These are phyloP conservation scores for Massariosphaeria phaeospora DNA, from an alignment of 495 filamentous ascomycete genomes.

Conservation along the genomic window DNA sequence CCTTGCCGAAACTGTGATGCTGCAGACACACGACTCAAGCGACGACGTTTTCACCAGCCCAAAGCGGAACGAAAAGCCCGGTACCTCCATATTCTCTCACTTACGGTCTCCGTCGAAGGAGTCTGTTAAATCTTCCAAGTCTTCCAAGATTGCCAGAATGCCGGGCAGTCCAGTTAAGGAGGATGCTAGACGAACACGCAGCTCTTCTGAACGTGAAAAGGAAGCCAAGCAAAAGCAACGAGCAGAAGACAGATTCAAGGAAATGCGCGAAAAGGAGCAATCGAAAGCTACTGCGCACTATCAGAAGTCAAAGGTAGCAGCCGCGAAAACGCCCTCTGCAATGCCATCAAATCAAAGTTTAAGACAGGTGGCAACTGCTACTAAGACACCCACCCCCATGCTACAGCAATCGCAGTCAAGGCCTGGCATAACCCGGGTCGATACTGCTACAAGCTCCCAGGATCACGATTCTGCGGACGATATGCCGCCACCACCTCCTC, in stretches of 20 bases:
- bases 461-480: slow-evolving; percentile 48
- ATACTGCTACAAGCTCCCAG: slow-evolving; percentile 28
- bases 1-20: slow-evolving; percentile 39
- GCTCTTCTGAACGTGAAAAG: slow-evolving; percentile 67
- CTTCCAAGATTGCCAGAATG: slow-evolving; percentile 35
- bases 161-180: slow-evolving; percentile 27
- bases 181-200: slow-evolving; percentile 57
- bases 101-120: slow-evolving; percentile 27
- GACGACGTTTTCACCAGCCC: slow-evolving; percentile 32
- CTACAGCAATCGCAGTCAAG: slow-evolving; percentile 10
- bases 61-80: slow-evolving; percentile 22
- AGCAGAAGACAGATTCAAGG: slow-evolving; percentile 56
- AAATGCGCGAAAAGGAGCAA: slow-evolving; percentile 59
- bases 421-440: slow-evolving; percentile 14
- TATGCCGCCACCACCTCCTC: slow-evolving; percentile 52
- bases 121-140: slow-evolving; percentile 19
- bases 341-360: slow-evolving; percentile 38
- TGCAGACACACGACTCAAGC: slow-evolving; percentile 20
- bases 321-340: slow-evolving; percentile 32
- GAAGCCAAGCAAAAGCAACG: slow-evolving; percentile 54
- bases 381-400: slow-evolving; percentile 11
- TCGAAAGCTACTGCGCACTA: slow-evolving; percentile 38
- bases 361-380: slow-evolving; percentile 31
- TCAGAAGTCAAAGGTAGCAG: slow-evolving; percentile 31
- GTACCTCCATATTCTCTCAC: slow-evolving; percentile 18